Evolutionary conservation across 805 yeast species (phyloP).

Genomic region (Starmera amethionina): DNA sequence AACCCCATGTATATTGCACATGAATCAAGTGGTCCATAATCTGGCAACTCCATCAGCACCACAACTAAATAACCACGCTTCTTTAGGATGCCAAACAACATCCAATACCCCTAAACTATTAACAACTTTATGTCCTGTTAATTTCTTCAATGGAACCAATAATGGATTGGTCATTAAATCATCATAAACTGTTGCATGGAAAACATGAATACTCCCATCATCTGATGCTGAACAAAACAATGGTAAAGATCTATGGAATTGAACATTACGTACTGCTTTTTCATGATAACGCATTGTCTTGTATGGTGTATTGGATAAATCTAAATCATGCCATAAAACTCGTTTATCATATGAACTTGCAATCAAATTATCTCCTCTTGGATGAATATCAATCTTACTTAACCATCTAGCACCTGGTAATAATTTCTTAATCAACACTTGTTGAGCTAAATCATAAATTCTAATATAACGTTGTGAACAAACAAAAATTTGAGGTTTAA

Average conservation of each 20-base stretch:
- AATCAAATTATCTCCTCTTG: slow-evolving; percentile 88
- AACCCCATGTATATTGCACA: no score
- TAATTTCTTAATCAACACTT: slow-evolving; percentile 71
- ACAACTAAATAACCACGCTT: slow-evolving; percentile 95
- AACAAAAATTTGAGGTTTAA: slow-evolving; percentile 87
- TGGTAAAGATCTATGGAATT: slow-evolving; percentile 83
- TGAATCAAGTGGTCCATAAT: slow-evolving; percentile 87
- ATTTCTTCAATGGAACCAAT: slow-evolving; percentile 89
- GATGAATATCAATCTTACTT: slow-evolving; percentile 85
- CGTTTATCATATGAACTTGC: slow-evolving; percentile 93
- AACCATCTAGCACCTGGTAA: slow-evolving; percentile 96
- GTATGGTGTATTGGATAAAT: slow-evolving; percentile 80
- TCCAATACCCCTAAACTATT: slow-evolving; percentile 81
- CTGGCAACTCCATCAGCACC: slow-evolving; percentile 97
- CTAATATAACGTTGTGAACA: slow-evolving; percentile 90
- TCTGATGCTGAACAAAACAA: slow-evolving; percentile 92
- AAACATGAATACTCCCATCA: slow-evolving; percentile 86
- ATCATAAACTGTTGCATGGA: slow-evolving; percentile 95
- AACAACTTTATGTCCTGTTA: slow-evolving; percentile 78
- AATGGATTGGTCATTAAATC: slow-evolving; percentile 92
- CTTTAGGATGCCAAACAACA: slow-evolving; percentile 92
- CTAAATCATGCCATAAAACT: slow-evolving; percentile 95
- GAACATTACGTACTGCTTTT: slow-evolving; percentile 82
- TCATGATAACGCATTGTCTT: slow-evolving; percentile 93
- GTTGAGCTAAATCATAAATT: slow-evolving; percentile 83